These are phyloP conservation scores for Xylariomycetidae sp. DNA, from an alignment of 2,329 filamentous ascomycete species.

Conservation along the genomic window DNA sequence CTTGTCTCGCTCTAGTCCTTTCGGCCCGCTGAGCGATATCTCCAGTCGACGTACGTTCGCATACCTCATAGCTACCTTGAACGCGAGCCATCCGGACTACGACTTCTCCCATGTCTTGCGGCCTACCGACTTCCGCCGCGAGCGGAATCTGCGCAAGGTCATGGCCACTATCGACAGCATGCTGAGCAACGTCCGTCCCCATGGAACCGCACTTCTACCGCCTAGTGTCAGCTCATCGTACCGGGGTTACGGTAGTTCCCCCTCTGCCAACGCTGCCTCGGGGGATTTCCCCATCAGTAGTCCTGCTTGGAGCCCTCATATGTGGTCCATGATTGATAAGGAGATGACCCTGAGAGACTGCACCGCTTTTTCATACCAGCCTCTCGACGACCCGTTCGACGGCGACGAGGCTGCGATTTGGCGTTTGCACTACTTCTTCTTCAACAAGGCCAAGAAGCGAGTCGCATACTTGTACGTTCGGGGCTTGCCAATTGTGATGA, in stretches of 20 bases:
- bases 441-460: slow-evolving; percentile 86
- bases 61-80: slow-evolving; percentile 92
- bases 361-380: slow-evolving; percentile 82
- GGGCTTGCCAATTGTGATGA: slow-evolving; percentile 67
- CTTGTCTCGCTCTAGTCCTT: slow-evolving; percentile 81
- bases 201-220: slow-evolving; percentile 31
- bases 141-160: slow-evolving; percentile 71
- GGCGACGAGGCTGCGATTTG: slow-evolving; percentile 91
- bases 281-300: slow-evolving; percentile 40
- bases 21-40: slow-evolving; percentile 82
- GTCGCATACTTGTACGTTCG: slow-evolving; percentile 92
- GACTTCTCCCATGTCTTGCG: slow-evolving; percentile 92
- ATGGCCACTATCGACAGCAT: slow-evolving; percentile 86
- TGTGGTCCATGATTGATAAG: slow-evolving; percentile 89
- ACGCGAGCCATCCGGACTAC: slow-evolving; percentile 93
- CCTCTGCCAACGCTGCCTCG: slow-evolving; percentile 29
- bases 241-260: slow-evolving; percentile 29
- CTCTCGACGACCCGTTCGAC: slow-evolving; percentile 83
- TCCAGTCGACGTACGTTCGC: slow-evolving; percentile 89
- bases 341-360: slow-evolving; percentile 92
- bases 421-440: slow-evolving; percentile 96
- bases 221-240: slow-evolving; percentile 35
- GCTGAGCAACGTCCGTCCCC: slow-evolving; percentile 76
- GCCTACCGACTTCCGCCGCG: slow-evolving; percentile 82
- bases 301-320: slow-evolving; percentile 76